A percentile compares a stretch with the other conserved stretches of the same genome.
These are phyloP conservation scores for Tremella fuciformis DNA, from an alignment of 768 basidiomycete genomes.

Conservation along the genomic window DNA sequence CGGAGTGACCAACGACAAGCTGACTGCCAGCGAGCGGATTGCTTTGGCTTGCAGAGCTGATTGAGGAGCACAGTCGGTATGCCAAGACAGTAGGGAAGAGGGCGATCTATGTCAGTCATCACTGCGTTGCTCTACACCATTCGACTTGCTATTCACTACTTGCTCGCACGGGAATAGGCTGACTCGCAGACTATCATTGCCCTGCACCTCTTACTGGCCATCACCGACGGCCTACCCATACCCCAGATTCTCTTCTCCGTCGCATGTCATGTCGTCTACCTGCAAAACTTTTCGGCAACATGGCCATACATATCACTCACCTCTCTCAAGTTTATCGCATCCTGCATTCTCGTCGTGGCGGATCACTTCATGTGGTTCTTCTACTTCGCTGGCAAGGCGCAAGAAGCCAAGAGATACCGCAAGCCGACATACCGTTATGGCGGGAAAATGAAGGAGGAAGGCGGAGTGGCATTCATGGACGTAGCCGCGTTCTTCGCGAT, in stretches of 20 bases:
- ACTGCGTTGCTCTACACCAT: slow-evolving; percentile 8
- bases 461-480: slow-evolving; percentile 52
- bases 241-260: slow-evolving; percentile 74
- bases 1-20: background rate
- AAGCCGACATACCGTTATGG: slow-evolving; percentile 37
- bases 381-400: slow-evolving; percentile 65
- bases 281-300: slow-evolving; percentile 80
- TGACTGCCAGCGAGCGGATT: slow-evolving; percentile 74
- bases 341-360: slow-evolving; percentile 75
- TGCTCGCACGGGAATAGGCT: slow-evolving; percentile 3
- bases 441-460: slow-evolving; percentile 9
- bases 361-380: slow-evolving; percentile 98
- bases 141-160: slow-evolving; percentile 4
- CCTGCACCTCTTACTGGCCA: slow-evolving; percentile 72
- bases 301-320: slow-evolving; percentile 95
- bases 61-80: slow-evolving; percentile 82
- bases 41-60: slow-evolving; percentile 88
- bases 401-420: slow-evolving; percentile 40
- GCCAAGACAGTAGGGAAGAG: slow-evolving; percentile 81
- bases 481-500: slow-evolving; percentile 58
- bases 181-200: slow-evolving; percentile 66
- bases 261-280: slow-evolving; percentile 78
- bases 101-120: slow-evolving; percentile 72
- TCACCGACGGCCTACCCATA: slow-evolving; percentile 77
- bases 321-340: slow-evolving; percentile 76